These are phyloP conservation scores for Fusarium sp. DNA, from an alignment of 2,329 filamentous ascomycete genomes.

Conservation along the genomic window DNA sequence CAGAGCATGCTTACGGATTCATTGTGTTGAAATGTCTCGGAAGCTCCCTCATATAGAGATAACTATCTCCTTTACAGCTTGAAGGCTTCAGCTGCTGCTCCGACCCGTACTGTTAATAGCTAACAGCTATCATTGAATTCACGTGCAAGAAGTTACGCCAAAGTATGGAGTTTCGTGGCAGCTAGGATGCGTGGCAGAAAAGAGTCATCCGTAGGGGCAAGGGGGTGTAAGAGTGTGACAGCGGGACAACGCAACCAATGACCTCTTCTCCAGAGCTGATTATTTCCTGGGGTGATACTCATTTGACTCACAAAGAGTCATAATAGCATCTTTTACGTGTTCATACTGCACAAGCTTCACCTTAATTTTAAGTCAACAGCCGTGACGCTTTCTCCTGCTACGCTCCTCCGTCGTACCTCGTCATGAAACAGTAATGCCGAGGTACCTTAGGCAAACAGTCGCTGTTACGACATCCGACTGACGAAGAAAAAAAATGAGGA, in stretches of 20 bases:
- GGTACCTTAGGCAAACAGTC: constrained; percentile 1
- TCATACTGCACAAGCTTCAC: constrained; percentile 34
- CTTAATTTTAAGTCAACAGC: constrained; percentile 15
- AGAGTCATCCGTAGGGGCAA: constrained; percentile 39
- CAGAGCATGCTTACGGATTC: background rate
- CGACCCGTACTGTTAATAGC: too few species aligned
- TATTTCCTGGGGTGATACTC: constrained; percentile 28
- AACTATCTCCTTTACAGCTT: background rate
- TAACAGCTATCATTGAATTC: constrained; percentile 3
- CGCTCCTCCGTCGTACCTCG: background rate
- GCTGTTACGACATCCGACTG: constrained; percentile 37
- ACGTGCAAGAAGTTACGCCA: constrained; percentile 23
- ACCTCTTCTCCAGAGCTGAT: constrained; percentile 26
- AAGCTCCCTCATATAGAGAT: background rate
- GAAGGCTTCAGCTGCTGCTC: background rate
- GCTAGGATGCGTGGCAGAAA: constrained; percentile 39
- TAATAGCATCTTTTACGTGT: constrained; percentile 22
- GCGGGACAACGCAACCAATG: constrained; percentile 34
- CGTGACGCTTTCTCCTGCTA: constrained; percentile 20
- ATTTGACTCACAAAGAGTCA: constrained; percentile 43
- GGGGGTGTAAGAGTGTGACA: constrained; percentile 37
- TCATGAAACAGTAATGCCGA: constrained; percentile 39
- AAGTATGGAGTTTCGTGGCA: constrained; percentile 35
- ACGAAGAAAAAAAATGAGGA: constrained; percentile 26
- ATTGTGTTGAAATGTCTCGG: background rate